Percentiles rank a stretch among this genome's conserved stretches.
These are phyloP conservation scores for Drechslerella coelobrocha DNA, from an alignment of 2,329 filamentous ascomycete genomes.

Conservation along the genomic window DNA sequence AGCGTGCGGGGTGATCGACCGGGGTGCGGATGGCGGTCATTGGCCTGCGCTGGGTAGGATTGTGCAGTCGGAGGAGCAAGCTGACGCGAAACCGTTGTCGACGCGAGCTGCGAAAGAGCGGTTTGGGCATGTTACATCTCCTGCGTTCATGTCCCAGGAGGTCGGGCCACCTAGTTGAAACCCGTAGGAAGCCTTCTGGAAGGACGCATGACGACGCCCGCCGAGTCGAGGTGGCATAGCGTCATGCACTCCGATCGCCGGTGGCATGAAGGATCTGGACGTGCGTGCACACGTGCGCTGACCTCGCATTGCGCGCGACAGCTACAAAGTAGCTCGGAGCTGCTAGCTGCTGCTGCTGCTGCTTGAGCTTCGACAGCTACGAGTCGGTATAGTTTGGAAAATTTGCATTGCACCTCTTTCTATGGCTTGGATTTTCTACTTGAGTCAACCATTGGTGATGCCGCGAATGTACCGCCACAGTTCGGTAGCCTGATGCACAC, in stretches of 20 bases:
- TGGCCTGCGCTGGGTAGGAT: not conserved
- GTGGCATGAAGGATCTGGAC: constrained; percentile 2
- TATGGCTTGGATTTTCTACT: too few species aligned
- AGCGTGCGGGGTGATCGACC: constrained; percentile 3
- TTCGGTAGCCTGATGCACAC: not conserved
- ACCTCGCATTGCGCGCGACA: not conserved
- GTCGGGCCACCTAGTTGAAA: not conserved
- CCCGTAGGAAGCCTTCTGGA: not conserved
- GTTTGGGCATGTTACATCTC: not conserved
- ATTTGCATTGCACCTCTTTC: not conserved
- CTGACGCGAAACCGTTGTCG: constrained; percentile 2
- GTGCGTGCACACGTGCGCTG: not conserved
- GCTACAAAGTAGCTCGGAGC: not conserved
- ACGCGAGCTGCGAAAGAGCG: not conserved
- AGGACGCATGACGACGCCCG: not conserved
- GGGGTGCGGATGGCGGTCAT: not conserved
- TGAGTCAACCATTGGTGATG: not conserved
- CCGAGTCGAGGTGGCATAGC: not conserved
- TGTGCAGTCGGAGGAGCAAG: not conserved
- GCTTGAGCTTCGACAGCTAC: not conserved
- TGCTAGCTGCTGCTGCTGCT: not conserved
- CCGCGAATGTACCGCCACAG: not conserved
- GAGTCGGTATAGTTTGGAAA: not conserved
- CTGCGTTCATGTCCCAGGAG: not conserved
- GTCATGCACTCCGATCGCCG: not conserved